Evolutionary conservation across 495 filamentous ascomycete genomes (phyloP).

Genomic region (Aspergillus saccharolyticus): DNA sequence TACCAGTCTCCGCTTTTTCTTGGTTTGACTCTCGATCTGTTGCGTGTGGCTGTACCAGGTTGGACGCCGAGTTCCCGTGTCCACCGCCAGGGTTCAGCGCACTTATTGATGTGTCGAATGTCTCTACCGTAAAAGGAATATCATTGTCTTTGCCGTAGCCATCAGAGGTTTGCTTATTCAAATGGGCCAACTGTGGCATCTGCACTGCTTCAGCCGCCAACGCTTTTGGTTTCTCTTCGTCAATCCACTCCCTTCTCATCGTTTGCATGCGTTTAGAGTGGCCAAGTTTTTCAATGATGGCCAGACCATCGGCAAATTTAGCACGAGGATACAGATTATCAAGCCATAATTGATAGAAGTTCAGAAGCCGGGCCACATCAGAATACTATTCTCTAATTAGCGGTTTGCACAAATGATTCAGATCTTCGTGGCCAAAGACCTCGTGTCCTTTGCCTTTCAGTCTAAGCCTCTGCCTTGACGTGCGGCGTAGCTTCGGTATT

Average conservation of each 20-base stretch:
- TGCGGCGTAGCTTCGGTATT: slow-evolving; percentile 73
- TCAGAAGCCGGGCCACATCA: slow-evolving; percentile 75
- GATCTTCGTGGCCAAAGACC: slow-evolving; percentile 40
- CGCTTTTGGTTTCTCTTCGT: slow-evolving; percentile 51
- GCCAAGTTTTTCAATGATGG: slow-evolving; percentile 90
- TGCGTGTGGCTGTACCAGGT: neutral
- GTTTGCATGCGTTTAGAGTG: slow-evolving; percentile 71
- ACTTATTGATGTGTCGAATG: neutral
- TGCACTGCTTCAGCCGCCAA: slow-evolving; percentile 6
- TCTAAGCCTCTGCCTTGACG: slow-evolving; percentile 64
- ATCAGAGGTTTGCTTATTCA: neutral
- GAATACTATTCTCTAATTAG: slow-evolving; percentile 56
- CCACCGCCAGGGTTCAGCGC: neutral
- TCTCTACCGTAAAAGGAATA: neutral
- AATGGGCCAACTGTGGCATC: neutral
- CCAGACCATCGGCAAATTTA: slow-evolving; percentile 83
- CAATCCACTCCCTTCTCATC: slow-evolving; percentile 80
- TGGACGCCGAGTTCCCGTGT: neutral
- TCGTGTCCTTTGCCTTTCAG: slow-evolving; percentile 94
- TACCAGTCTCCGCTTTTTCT: slow-evolving; percentile 14
- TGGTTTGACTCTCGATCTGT: slow-evolving; percentile 17
- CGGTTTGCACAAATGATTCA: neutral
- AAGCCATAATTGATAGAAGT: slow-evolving; percentile 94
- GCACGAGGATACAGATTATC: slow-evolving; percentile 94
- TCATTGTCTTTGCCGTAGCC: neutral